These are phyloP conservation scores for Citrus medica DNA, from an alignment of 345 rosid genomes.

Conservation along the genomic window DNA sequence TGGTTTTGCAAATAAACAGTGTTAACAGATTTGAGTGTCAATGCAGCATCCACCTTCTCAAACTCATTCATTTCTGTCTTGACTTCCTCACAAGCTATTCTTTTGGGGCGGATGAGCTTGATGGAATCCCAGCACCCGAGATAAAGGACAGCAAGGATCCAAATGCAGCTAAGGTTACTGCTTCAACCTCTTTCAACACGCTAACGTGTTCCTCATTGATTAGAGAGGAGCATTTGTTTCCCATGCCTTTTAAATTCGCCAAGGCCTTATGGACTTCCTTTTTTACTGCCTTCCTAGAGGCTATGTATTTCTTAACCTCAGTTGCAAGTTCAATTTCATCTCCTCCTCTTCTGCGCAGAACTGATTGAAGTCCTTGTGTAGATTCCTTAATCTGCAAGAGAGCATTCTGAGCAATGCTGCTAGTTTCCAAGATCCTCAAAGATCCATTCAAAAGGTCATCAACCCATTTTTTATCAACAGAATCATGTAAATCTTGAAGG, in stretches of 20 bases:
- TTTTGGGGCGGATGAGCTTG: slow-evolving; percentile 29
- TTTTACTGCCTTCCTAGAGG: slow-evolving; percentile 39
- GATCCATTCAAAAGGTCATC: slow-evolving; percentile 18
- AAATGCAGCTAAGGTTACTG: slow-evolving; percentile 20
- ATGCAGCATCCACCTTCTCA: slow-evolving; percentile 20
- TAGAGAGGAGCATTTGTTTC: slow-evolving; percentile 13
- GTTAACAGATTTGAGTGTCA: slow-evolving; percentile 18
- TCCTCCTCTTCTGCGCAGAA: slow-evolving; percentile 28
- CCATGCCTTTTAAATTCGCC: slow-evolving; percentile 21
- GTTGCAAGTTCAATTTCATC: not conserved
- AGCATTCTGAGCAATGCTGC: slow-evolving; percentile 29
- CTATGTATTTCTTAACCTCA: slow-evolving; percentile 36
- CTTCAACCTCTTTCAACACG: slow-evolving; percentile 33
- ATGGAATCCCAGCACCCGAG: slow-evolving; percentile 25
- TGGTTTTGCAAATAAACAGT: slow-evolving; percentile 17
- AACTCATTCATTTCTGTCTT: slow-evolving; percentile 28
- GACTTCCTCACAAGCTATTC: slow-evolving; percentile 18
- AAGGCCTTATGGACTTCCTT: slow-evolving; percentile 39
- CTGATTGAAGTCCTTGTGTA: slow-evolving; percentile 27
- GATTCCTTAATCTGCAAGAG: slow-evolving; percentile 27
- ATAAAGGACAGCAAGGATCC: slow-evolving; percentile 41
- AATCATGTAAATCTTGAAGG: slow-evolving; percentile 36
- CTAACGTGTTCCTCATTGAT: not conserved
- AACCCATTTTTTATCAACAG: slow-evolving; percentile 16
- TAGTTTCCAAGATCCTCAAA: slow-evolving; percentile 26